Conservation (phyloP, 2,329 filamentous ascomycete species). For the Tolypocladium endophyticum region DNA sequence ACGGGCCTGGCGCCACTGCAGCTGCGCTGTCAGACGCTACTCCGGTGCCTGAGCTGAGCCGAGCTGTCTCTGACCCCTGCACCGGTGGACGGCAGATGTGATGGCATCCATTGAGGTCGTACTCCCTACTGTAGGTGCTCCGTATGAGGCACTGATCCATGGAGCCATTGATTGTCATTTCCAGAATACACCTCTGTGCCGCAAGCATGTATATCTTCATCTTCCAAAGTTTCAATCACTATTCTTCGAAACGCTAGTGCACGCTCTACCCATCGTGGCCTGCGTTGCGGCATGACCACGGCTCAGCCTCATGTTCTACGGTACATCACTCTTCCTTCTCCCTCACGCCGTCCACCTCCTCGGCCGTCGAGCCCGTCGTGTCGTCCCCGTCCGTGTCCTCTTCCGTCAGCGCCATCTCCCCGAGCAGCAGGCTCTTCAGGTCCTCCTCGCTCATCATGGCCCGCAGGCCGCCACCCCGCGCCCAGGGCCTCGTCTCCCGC, state of each 20-base stretch:
- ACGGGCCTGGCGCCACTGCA: neutral
- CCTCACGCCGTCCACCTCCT: neutral
- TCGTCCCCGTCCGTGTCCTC: slow-evolving; percentile 16
- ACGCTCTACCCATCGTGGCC: neutral
- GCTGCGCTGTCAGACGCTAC: neutral
- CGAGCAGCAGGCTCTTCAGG: slow-evolving; percentile 35
- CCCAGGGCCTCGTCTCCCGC: slow-evolving; percentile 37
- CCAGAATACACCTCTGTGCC: neutral
- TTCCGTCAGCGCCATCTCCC: slow-evolving; percentile 24
- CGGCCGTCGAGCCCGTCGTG: neutral
- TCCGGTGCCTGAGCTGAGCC: neutral
- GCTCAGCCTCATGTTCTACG: neutral
- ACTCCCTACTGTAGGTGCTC: neutral
- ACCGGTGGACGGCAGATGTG: neutral
- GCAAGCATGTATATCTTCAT: neutral
- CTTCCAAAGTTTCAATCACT: neutral
- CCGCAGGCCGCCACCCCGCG: slow-evolving; percentile 42
- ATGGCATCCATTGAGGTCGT: neutral
- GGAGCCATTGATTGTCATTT: neutral
- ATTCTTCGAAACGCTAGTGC: neutral
- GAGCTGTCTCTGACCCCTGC: neutral
- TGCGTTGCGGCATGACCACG: neutral
- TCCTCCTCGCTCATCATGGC: slow-evolving; percentile 53
- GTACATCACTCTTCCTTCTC: neutral
- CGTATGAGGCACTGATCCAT: neutral